Evolutionary conservation across 2,329 filamentous ascomycete genomes (phyloP).

Genomic region (Fusarium robinianum): DNA sequence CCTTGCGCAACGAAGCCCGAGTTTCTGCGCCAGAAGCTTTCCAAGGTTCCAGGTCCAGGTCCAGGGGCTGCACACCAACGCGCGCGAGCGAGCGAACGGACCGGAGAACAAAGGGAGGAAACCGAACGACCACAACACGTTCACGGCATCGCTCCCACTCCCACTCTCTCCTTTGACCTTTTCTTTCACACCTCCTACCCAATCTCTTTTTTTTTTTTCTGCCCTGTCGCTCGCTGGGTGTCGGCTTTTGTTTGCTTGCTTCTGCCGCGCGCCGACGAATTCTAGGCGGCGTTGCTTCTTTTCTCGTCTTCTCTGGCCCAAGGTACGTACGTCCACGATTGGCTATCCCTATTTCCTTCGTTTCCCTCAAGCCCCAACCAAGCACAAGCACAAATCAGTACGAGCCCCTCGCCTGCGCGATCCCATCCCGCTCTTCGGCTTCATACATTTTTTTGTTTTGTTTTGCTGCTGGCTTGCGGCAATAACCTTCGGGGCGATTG

Average conservation of each 20-base stretch:
- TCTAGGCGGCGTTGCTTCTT: constrained; percentile 18
- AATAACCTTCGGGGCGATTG: constrained; percentile 27
- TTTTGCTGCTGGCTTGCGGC: constrained; percentile 14
- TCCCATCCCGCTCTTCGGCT: constrained; percentile 3
- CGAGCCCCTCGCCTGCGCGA: constrained; percentile 11
- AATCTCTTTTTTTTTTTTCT: constrained; percentile 16
- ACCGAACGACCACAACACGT: constrained; percentile 17
- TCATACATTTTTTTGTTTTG: constrained; percentile 4
- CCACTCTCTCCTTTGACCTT: constrained; percentile 10
- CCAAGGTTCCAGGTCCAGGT: constrained; percentile 20
- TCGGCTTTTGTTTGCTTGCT: constrained; percentile 23
- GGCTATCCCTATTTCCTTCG: constrained; percentile 20
- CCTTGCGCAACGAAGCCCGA: not conserved
- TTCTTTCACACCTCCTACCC: too few species aligned
- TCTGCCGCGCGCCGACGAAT: constrained; percentile 24
- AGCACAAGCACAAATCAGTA: constrained; percentile 1
- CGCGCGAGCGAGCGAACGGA: constrained; percentile 17
- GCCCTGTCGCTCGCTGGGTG: constrained; percentile 14
- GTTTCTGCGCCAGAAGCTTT: constrained; percentile 21
- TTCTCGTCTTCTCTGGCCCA: constrained; percentile 10
- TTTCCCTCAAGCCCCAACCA: constrained; percentile 8
- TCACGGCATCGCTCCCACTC: constrained; percentile 13
- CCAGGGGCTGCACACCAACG: constrained; percentile 28
- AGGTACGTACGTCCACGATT: constrained; percentile 30
- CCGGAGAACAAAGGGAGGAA: constrained; percentile 21